Evolutionary conservation across 768 basidiomycete genomes (phyloP).

Genomic region (Suillus occidentalis): DNA sequence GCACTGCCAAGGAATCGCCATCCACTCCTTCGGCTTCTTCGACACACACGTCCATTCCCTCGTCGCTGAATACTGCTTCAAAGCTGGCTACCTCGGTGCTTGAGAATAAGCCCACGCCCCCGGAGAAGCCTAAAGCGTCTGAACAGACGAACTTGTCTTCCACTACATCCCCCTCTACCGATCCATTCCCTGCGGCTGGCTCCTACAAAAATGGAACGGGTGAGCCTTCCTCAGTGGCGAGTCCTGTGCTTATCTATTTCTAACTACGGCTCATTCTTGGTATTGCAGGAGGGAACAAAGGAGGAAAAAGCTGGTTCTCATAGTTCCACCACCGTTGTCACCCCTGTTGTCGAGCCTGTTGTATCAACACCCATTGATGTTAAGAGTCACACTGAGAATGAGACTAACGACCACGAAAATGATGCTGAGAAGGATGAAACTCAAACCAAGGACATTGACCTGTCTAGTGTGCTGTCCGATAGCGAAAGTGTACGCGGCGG

Average conservation of each 20-base stretch:
- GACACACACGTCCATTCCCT: no score
- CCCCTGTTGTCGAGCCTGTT: slow-evolving; percentile 22
- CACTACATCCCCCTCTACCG: not conserved
- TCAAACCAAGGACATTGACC: slow-evolving; percentile 8
- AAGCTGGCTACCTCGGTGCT: not conserved
- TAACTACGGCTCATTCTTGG: slow-evolving; percentile 31
- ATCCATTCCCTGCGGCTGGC: slow-evolving; percentile 8
- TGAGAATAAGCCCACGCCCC: slow-evolving; percentile 2
- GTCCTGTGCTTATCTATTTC: slow-evolving; percentile 22
- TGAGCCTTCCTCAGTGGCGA: slow-evolving; percentile 35
- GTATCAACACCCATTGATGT: slow-evolving; percentile 23
- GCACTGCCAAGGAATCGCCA: slow-evolving; percentile 17
- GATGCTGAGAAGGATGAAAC: slow-evolving; percentile 27
- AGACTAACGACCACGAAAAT: slow-evolving; percentile 23
- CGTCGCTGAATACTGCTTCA: not conserved
- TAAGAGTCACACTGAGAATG: slow-evolving; percentile 25
- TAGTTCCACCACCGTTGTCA: slow-evolving; percentile 14
- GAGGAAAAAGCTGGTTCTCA: not conserved
- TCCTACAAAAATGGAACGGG: slow-evolving; percentile 19
- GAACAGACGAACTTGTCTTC: not conserved
- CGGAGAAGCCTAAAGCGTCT: slow-evolving; percentile 8
- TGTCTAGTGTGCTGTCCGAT: slow-evolving; percentile 19
- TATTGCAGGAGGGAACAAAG: slow-evolving; percentile 19
- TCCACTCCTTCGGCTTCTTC: not conserved
- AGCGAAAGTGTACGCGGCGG: slow-evolving; percentile 11